Evolutionary conservation across 2,329 filamentous ascomycete genomes (phyloP).

Genomic region (Verticillium alfalfae): DNA sequence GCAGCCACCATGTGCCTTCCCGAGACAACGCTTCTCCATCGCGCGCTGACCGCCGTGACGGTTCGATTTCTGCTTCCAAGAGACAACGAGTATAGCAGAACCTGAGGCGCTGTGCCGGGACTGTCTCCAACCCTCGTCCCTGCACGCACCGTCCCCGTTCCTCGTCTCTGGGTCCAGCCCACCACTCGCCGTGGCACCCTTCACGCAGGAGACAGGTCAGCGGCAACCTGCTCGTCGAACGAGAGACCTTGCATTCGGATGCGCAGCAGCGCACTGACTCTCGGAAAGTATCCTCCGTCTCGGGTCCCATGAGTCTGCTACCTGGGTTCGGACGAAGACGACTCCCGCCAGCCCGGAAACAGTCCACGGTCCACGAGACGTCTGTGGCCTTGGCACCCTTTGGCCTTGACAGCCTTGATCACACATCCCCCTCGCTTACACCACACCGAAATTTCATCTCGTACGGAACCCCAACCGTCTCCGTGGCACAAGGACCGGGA

Average conservation of each 20-base stretch:
- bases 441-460: neutral
- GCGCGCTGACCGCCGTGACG: neutral
- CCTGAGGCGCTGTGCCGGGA: neutral
- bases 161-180: neutral
- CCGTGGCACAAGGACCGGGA: neutral
- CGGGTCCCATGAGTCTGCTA: neutral
- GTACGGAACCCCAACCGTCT: neutral
- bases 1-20: neutral
- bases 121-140: neutral
- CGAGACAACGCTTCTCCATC: neutral
- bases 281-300: neutral
- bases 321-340: neutral
- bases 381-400: too few relatives aligned
- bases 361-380: too few relatives aligned
- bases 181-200: neutral
- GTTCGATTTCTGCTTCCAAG: neutral
- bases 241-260: neutral
- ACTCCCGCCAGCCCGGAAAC: too few relatives aligned
- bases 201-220: neutral
- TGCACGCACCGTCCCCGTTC: neutral
- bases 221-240: neutral
- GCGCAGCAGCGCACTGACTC: neutral
- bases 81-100: neutral
- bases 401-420: too few relatives aligned
- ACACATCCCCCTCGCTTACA: too few relatives aligned